Conservation (phyloP, 2,329 filamentous ascomycete species). For the Aspergillus fijiensis region DNA sequence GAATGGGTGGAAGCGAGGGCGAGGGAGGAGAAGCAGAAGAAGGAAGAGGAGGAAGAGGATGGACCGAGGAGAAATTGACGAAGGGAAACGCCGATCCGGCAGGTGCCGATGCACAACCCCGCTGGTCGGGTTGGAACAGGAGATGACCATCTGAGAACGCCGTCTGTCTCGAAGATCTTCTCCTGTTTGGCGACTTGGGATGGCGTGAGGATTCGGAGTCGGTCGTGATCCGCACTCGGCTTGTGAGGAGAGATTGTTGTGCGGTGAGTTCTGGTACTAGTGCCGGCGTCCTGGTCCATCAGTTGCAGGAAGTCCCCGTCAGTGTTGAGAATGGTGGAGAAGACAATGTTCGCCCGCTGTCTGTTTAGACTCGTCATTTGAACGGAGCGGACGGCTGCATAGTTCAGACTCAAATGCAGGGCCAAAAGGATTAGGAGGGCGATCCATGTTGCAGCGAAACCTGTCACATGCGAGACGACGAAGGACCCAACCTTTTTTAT, state of each 20-base stretch:
- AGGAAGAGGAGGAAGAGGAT: constrained; percentile 9
- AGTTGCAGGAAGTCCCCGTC: constrained; percentile 23
- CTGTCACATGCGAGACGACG: constrained; percentile 73
- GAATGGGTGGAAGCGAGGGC: constrained; percentile 1
- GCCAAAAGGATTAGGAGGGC: constrained; percentile 70
- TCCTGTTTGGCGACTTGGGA: constrained; percentile 61
- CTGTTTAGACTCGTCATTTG: constrained; percentile 81
- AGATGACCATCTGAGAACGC: constrained; percentile 58
- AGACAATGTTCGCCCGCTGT: constrained; percentile 78
- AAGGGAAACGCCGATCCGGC: constrained; percentile 55
- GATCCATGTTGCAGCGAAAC: constrained; percentile 69
- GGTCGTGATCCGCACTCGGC: background rate
- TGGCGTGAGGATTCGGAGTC: constrained; percentile 53
- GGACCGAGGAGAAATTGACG: constrained; percentile 30
- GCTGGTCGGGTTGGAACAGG: constrained; percentile 15
- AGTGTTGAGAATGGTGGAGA: constrained; percentile 56
- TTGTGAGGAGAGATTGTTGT: background rate
- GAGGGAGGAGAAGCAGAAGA: constrained; percentile 11
- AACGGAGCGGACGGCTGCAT: constrained; percentile 78
- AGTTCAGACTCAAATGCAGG: constrained; percentile 80
- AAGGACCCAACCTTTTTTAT: constrained; percentile 64
- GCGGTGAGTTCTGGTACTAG: background rate
- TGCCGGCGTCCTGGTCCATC: background rate
- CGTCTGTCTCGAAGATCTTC: constrained; percentile 62
- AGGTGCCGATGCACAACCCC: constrained; percentile 47